Base-by-base conservation (phyloP, 108 stramenopile genomes). In the Skeletonema grethae region DNA sequence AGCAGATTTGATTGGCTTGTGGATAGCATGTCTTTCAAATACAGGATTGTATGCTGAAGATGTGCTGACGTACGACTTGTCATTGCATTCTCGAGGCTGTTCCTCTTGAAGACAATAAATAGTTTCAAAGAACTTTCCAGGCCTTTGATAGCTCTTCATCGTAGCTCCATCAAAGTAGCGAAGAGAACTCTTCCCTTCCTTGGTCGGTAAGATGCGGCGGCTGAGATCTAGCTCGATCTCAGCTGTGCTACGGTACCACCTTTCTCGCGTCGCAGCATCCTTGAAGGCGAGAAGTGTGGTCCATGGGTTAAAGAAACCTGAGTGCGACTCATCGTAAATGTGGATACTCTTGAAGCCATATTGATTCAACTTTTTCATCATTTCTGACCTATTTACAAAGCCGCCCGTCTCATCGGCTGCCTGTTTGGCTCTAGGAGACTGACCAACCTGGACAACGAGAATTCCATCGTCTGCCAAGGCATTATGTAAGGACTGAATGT, bases 161-260 rank as follows among this genome's bases (percentile, higher is more conserved):
- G 87, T 83, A 5, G 94, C 75, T 4, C 91, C 91, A 64, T 95
- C 94, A 80, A 91, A 89, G 48, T 81, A 85, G 2, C 60, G 57
- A 36, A 95, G 73, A 7, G 90, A 63, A 9, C 68, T 45, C 12
- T 48, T 58, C 7, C 88, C 87, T 9, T 72, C 62, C 30, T 64
- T 80, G 1, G 84, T 81, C 13, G 63, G 65, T 15, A 84, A 57
- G 16, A 87, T 65, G n/a, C 91, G 67, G 55, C 77, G 43, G 15
- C 72, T 73, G 11, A 95, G 83, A 38, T 86, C 70, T 2, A 91
- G 20, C 31, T 88, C 83, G 9, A 90, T 60, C 57, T 83, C 62
- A 16, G 91, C 84, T 31, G 78, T 30, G 48, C 79, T 79, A 5
- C 72, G 70, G 57, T 84, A 89, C 92, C 92, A 93, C 25, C 77